A percentile compares a stretch with the other conserved stretches of the same genome.
phyloP scores from a whole-genome alignment of 1,139 yeast genomes.

The Pichia sp. region DNA sequence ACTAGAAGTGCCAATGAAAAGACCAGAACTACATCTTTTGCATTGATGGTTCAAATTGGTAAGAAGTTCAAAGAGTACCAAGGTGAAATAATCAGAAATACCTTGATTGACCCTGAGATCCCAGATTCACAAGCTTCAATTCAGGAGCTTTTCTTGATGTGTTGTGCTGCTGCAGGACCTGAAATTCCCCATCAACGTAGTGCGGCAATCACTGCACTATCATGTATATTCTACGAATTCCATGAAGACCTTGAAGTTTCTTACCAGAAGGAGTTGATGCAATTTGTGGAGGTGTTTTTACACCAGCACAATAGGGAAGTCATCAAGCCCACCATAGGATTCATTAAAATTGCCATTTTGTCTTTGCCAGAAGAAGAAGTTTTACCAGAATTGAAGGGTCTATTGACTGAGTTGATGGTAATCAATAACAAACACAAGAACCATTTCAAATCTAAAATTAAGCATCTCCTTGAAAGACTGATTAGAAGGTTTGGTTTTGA shows the following conservation, averaged over 20 bases:
- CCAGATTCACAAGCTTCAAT: slow-evolving; percentile 65
- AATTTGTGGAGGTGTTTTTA: slow-evolving; percentile 86
- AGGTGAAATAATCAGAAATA: slow-evolving; percentile 67
- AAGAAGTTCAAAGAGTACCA: slow-evolving; percentile 51
- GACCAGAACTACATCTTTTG: slow-evolving; percentile 79
- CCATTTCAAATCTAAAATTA: slow-evolving; percentile 86
- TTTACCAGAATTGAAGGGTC: slow-evolving; percentile 57
- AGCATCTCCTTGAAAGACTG: slow-evolving; percentile 86
- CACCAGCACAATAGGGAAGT: slow-evolving; percentile 90
- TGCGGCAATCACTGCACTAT: slow-evolving; percentile 87
- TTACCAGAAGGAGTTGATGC: slow-evolving; percentile 65
- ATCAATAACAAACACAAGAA: slow-evolving; percentile 98
- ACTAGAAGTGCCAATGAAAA: slow-evolving; percentile 94
- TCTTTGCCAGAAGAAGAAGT: slow-evolving; percentile 82
- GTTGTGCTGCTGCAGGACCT: slow-evolving; percentile 94
- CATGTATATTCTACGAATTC: slow-evolving; percentile 85
- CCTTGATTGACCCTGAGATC: slow-evolving; percentile 55
- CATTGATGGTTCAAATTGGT: slow-evolving; percentile 76
- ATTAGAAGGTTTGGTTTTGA: slow-evolving; percentile 88
- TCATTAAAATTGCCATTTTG: slow-evolving; percentile 84
- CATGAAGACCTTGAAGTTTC: slow-evolving; percentile 55
- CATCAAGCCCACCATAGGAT: slow-evolving; percentile 91
- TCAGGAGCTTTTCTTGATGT: slow-evolving; percentile 84
- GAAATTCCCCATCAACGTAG: slow-evolving; percentile 93
- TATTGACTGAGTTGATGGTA: slow-evolving; percentile 69